Percentiles rank a stretch among this genome's conserved stretches.
Evolutionary conservation across 257 asterid genomes (phyloP).

Genomic region (Solanum medicagineum): DNA sequence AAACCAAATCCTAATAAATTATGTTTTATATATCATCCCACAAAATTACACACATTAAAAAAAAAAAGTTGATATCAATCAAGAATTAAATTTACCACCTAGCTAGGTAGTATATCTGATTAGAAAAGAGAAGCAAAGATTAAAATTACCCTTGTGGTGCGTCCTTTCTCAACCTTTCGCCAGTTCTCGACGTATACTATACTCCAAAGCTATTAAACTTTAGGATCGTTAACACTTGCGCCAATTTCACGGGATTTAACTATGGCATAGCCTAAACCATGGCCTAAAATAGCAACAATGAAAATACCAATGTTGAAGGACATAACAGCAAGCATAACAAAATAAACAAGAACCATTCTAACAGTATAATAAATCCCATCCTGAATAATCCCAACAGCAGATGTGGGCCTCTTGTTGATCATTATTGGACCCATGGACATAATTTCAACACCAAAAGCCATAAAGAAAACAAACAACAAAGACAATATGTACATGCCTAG

Average conservation of each 20-base stretch:
- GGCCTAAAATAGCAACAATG: constrained; percentile 48
- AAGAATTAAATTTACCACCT: neutral
- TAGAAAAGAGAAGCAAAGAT: neutral
- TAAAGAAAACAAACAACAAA: constrained; percentile 28
- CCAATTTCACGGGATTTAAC: constrained; percentile 24
- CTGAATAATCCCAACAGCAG: constrained; percentile 9
- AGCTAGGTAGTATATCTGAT: neutral
- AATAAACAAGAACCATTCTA: constrained; percentile 54
- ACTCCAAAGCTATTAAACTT: neutral
- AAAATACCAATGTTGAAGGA: constrained; percentile 60
- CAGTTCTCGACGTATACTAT: neutral
- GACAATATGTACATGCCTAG: constrained; percentile 49
- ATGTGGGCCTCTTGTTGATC: constrained; percentile 9
- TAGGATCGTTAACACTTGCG: neutral
- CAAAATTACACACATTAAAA: neutral
- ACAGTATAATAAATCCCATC: constrained; percentile 25
- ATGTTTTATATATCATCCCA: neutral
- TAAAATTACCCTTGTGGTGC: neutral
- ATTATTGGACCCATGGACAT: constrained; percentile 15
- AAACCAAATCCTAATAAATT: neutral
- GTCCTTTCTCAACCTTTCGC: neutral
- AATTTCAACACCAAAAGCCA: constrained; percentile 29
- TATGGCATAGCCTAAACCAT: constrained; percentile 24
- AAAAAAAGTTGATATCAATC: neutral
- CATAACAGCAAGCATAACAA: constrained; percentile 74